Evolutionary conservation across 2,329 filamentous ascomycete species (phyloP), one percentile per base, ranked within the genome.

Genomic region (Hymenoscyphus fraxineus): DNA sequence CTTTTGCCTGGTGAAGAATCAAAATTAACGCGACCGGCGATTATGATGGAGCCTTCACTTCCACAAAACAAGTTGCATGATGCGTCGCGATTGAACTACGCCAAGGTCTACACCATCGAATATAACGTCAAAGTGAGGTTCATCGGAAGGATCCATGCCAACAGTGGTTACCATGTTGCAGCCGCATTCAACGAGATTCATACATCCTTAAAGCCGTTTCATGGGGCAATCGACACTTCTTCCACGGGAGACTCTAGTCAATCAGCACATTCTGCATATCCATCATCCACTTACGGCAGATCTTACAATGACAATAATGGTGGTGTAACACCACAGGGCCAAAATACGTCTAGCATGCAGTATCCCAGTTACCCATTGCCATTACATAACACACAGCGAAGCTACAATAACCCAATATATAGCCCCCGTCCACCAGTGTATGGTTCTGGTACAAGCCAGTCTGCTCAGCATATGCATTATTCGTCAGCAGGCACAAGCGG

Each of bases 81-180:
- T 0, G 15, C 15, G 0, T 70, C 69, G 15, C 60, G 71, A 0
- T 4, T 73, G 1, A 71, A 72, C 19, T 73, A 71, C 32, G 64
- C 68, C 0, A 73, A 73, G 38, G 19, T 69, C 0, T 71, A 73
- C 39, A 73, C 71, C 0, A 61, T 73, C 1, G 71, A 72, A 44
- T 62, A 70, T 32, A 71, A 71, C 56, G 62, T 70, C 15, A 69
- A 68, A 38, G 70, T 72, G 0, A 61, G 40, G 2, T 72, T 71
- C 31, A 67, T 72, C 12, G 71, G 71, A 0, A 16, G n/a, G 2
- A 62, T 73, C 9, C 32, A 65, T 39, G 38, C 51, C 12, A 31
- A 66, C 1, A 64, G 57, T 6, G 55, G 64, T 19, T 39, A 59
- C 35, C 19, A 40, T 3, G 4, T 71, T n/a, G 19, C 60, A 1